Base-by-base conservation (phyloP, 1,139 yeast genomes). In the Saccharomyces hybrid region DNA sequence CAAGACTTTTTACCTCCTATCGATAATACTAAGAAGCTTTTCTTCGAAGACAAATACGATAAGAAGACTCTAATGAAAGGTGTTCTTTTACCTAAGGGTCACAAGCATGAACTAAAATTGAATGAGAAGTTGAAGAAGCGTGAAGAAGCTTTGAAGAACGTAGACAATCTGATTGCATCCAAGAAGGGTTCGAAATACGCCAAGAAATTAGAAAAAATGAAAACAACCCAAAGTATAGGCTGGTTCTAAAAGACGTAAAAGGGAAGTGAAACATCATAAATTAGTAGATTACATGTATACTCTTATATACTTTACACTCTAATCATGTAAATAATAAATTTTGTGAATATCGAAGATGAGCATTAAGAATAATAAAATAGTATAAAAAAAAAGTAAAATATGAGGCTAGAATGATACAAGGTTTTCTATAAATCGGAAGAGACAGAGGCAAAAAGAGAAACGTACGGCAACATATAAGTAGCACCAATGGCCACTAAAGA, bases 31-130 rank as follows among this genome's bases (percentile, higher is more conserved):
- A 73, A 73, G 64, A 85, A 85, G 76, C 79, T 77, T 70, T 88
- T 90, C 81, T 88, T 80, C 71, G 84, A 82, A 64, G 95, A 88
- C 59, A 89, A 88, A 71, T 88, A 84, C 69, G 75, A 78, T 50
- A 75, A 79, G 59, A 87, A 85, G 76, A 80, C 79, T 67, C 80
- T 86, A 72, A 80, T 88, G 82, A 81, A 79, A 66, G 96, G 96
- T 69, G 87, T 88, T 42, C 71, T 84, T 64, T 75, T 75, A 65
- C 95, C 90, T 64, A 89, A 88, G 79, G 85, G 89, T 53, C 84
- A 83, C 63, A 87, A 84, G 71, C 82, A 90, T 78, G 95, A 89
- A 71, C 79, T 90, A 68, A 80, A 79, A 51, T 78, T 80, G 58
- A 85, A 80, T 5, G 82, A 74, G 28, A 83, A 89, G 70, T 75